A percentile compares a stretch with the other conserved stretches of the same genome.
phyloP scores from a whole-genome alignment of 2,329 filamentous ascomycete genomes.

The Talaromyces sp. region DNA sequence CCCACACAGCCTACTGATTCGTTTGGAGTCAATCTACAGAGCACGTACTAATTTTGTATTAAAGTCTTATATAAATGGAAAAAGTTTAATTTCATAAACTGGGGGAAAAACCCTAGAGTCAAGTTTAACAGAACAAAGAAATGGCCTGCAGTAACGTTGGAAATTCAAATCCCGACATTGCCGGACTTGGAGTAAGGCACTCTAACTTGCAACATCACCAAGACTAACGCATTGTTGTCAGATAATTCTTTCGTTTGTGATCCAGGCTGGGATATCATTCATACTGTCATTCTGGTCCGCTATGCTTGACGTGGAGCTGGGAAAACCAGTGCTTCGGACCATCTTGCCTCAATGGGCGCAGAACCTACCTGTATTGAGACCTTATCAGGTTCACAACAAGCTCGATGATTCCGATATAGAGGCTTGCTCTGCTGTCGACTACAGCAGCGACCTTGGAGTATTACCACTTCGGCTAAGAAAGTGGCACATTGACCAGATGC shows the following conservation, averaged over 20 bases:
- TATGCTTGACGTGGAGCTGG: not conserved
- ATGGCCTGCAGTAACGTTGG: not conserved
- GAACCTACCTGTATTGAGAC: no score
- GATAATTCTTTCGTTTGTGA: constrained; percentile 4
- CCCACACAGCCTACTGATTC: no score
- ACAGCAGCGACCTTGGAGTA: not conserved
- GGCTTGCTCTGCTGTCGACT: not conserved
- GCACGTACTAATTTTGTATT: no score
- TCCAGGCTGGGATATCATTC: not conserved
- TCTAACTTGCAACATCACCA: not conserved
- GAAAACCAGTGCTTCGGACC: no score
- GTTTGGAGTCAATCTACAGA: no score
- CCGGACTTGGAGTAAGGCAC: not conserved
- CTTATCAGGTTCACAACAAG: no score
- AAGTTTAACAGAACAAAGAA: not conserved
- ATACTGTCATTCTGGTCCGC: not conserved
- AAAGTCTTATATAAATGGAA: no score
- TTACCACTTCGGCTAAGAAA: not conserved
- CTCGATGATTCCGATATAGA: no score
- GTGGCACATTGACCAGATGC: not conserved
- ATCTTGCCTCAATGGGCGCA: no score
- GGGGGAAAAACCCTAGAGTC: no score
- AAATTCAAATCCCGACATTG: constrained; percentile 4
- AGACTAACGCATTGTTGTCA: not conserved
- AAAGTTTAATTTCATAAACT: no score